Base-by-base conservation (phyloP, 495 filamentous ascomycete species). In the Hyaloscypha hepaticicola region DNA sequence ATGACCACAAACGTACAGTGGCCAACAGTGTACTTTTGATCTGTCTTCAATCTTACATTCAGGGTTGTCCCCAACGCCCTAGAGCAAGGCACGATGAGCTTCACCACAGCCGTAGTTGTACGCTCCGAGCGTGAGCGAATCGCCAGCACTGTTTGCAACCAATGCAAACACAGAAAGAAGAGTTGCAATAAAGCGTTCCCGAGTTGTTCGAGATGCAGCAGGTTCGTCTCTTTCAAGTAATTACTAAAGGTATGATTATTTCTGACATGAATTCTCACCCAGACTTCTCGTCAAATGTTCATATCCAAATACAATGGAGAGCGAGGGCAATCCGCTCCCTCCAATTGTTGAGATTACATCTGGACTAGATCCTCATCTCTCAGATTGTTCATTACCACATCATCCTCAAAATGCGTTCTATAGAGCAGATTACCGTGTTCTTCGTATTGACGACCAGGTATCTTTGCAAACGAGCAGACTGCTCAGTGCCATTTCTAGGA, bases 161-260 rank as follows among this genome's bases (percentile, higher is more conserved):
- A 33, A 24, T 70, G 68, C 50, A 70, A 66, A 51, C 38, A 57
- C 6, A 52, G 64, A 1, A 70, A 70, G 55, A 70, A 70, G 52
- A 49, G 48, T 22, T 70, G 68, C 38, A 48, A 63, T 50, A 70
- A 70, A 52, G 29, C 19, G 9, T 49, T 70, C 5, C 68, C 68
- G n/a, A 60, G 29, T 19, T 70, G 68, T 55, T 33, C 41, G 12
- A 41, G 68, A 41, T 70, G 68, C 48, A 27, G 5, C 16, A 60
- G 61, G 68, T 66, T 55, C 6, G 25, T 22, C 53, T 57, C 11
- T 8, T 28, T 33, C 53, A 21, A 21, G 0, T 25, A 26, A 31
- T 57, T 33, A 57, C 6, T 33, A 3, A 57, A 25, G 3, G 11
- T 1, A 5, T 9, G 45, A 27, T 29, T 28, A n/a, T 29, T 19